Evolutionary conservation across 176 grass and related monocot genomes (phyloP), one percentile per base, ranked within the genome.

Genomic region (Carex littledalei): DNA sequence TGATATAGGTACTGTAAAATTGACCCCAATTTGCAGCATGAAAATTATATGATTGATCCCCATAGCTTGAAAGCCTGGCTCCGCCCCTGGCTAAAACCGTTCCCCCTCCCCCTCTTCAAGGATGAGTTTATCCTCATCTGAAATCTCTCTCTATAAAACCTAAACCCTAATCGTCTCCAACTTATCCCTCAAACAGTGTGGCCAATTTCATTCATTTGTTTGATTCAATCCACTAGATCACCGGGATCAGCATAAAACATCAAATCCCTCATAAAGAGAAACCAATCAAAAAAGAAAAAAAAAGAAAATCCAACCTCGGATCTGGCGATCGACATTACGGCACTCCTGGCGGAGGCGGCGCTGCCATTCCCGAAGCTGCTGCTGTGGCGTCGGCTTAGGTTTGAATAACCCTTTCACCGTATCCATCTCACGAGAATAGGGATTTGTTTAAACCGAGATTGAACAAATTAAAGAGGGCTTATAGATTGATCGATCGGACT

Each of bases 351-450:
- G 91, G 86, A 97, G 95, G 86, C 91, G 91, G 71, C 92, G 92
- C 90, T 97, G 95, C 95, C 95, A 94, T 57, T 97, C 92, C 31
- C 95, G 89, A 45, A 92, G 89, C 86, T 93, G 92, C 91, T 94
- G 84, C 81, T 91, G 90, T 57, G 92, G 95, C 83, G 88, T 93
- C 26, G 71, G 86, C 55, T 94, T 92, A 63, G 91, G 92, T 83
- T 94, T 94, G 68, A 97, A 71, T 32, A 94, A 56, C 21, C 62
- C 86, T 84, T 94, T 94, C 78, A 97, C 85, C 56, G 81, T 88
- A 66, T 97, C 92, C 94, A 97, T 94, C 85, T 56, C 41, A 9
- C 53, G 47, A 47, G 2, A 14, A 56, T 22, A 45, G 12, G 10
- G 63, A 29, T 31, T 41, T 17, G 41, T 53, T 26, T 60, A 71